Percentiles rank a stretch among this genome's conserved stretches.
Evolutionary conservation across 352 stramenopile species (phyloP).

Genomic region (Pythium insidiosum): DNA sequence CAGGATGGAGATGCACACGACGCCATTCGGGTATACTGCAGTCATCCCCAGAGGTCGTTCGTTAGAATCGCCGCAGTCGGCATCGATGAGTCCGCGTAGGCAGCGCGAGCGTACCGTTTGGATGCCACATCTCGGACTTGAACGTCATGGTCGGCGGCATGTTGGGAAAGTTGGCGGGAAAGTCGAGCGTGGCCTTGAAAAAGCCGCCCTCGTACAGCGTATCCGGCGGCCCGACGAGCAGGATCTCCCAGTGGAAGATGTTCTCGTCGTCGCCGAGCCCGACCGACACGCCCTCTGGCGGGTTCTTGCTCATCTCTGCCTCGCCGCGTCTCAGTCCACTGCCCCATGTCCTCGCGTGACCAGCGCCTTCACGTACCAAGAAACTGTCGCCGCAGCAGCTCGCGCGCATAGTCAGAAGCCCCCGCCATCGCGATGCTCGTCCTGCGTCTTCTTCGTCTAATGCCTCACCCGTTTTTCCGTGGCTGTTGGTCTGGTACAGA

Average conservation of each 20-base stretch:
- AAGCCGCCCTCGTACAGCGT: slow-evolving; percentile 96
- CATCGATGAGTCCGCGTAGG: too few relatives aligned
- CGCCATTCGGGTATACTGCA: slow-evolving; percentile 95
- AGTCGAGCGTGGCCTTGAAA: slow-evolving; percentile 97
- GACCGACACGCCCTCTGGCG: slow-evolving; percentile 97
- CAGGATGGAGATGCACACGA: slow-evolving; percentile 99
- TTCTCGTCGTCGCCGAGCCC: slow-evolving; percentile 96
- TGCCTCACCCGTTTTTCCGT: too few relatives aligned
- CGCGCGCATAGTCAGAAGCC: slow-evolving; percentile 56
- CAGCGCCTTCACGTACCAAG: slow-evolving; percentile 30
- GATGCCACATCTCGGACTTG: slow-evolving; percentile 99
- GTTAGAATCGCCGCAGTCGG: too few relatives aligned
- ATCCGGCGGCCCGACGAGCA: slow-evolving; percentile 94
- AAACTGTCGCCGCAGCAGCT: slow-evolving; percentile 78
- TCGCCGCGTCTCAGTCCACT: not conserved
- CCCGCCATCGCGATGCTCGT: slow-evolving; percentile 11
- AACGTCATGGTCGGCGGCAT: slow-evolving; percentile 99
- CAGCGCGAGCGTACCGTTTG: slow-evolving; percentile 94
- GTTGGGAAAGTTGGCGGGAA: slow-evolving; percentile 98
- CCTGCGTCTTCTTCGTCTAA: too few relatives aligned
- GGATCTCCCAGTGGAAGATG: slow-evolving; percentile 99
- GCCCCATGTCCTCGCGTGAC: not conserved
- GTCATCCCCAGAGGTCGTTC: not conserved
- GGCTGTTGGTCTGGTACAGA: too few relatives aligned
- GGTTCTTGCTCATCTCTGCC: slow-evolving; percentile 97